Base-by-base conservation (phyloP, 1,139 yeast species). In the Suhomyces panamericanus region DNA sequence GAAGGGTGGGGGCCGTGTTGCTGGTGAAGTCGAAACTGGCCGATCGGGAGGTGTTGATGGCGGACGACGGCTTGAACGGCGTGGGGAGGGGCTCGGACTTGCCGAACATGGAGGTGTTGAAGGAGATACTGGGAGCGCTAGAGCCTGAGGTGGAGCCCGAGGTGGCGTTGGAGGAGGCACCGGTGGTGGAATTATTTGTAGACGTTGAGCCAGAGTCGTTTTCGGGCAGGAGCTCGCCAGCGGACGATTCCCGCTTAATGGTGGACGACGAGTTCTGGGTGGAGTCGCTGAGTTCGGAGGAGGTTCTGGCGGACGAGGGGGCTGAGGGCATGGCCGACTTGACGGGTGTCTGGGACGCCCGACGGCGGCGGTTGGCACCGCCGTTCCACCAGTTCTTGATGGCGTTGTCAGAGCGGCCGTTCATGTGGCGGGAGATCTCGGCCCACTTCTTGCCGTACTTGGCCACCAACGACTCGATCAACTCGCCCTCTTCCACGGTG, bases 371-470 rank as follows among this genome's bases (percentile, higher is more conserved):
- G 57, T 86, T 87, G 14, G 95, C 91, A 11, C 95, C 95, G 7
- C 96, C 95, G 59, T 90, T 90, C 96, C 96, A 90, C 96, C 96
- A 90, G 66, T 89, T 89, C 62, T 90, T 90, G 55, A 90, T 88
- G 26, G 96, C 93, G 63, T 90, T 90, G 64, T 90, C 97, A 14
- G 88, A 80, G 44, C 96, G 72, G 2, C 96, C 96, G 53, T 87
- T 85, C 50, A 90, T 68, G 63, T 88, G 96, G 42, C 96, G 78
- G 22, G 96, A 89, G 41, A 90, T 90, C 60, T 88, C 96, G 1
- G 96, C 96, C 97, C 97, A 90, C 58, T 87, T 80, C 64, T 89
- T 88, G 42, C 97, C 97, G 60, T 87, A 80, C 54, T 81, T 80
- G 10, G 77, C 80, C 36, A 90, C 96, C 45, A 90, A 74, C 52